Evolutionary conservation across 345 rosid species (phyloP), one percentile per base, ranked within the genome.

Genomic region (Brassica rapa): DNA sequence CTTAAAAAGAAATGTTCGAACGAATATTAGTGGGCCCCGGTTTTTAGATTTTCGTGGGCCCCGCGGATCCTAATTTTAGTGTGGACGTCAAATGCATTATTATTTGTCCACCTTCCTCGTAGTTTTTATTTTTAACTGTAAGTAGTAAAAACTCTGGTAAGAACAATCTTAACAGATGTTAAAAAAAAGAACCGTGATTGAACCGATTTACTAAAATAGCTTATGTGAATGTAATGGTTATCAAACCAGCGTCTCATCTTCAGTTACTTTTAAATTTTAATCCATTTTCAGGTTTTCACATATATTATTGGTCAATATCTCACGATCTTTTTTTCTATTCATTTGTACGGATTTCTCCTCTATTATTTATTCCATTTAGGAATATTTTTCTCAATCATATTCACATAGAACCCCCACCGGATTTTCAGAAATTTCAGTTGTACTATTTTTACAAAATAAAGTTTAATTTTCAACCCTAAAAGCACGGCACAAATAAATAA

Each of bases 11-110:
- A 66, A 46, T 19, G 76, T 80, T 80, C 79, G 10, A 68, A 60
- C 59, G 74, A 80, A 80, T 74, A 73, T 72, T 68, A 35, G 56
- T 43, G 68, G 89, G 85, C 39, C 87, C 88, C 87, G 21, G 21
- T 51, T 11, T 24, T 35, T 62, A 83, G 96, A 89, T 90, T 76
- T 87, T 75, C 60, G 37, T 75, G 83, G 89, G 87, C 78, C 90
- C 87, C 83, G 80, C 83, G 81, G 70, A 90, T 90, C 79, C 43
- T 43, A 75, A 64, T 62, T 81, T 83, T 76, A 70, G 21, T 49
- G 66, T 24, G 65, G 76, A 70, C 76, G 77, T 37, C 83, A 80
- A 46, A 71, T 71, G 60, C 65, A 66, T 71, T 71, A 70, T 75
- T 80, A 68, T 70, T 57, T 75, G 9, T 71, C 77, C 73, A 57